phyloP scores from a whole-genome alignment of 176 grass and related monocot genomes.

The Carex parvula region DNA sequence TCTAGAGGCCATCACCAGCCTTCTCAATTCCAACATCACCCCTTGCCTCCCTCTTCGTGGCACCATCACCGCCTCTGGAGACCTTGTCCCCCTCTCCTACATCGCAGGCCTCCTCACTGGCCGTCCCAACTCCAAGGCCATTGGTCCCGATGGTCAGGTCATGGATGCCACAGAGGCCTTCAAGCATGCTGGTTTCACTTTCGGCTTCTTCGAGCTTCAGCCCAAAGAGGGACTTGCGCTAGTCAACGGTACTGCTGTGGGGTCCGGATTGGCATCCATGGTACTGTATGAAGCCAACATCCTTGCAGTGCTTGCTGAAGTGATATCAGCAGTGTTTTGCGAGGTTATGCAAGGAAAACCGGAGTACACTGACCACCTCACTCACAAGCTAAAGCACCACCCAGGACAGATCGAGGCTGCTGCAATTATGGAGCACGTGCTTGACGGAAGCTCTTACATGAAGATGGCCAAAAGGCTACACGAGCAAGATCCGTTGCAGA shows the following conservation, averaged over 20 bases:
- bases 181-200: constrained; percentile 32
- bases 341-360: constrained; percentile 91
- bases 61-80: constrained; percentile 78
- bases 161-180: constrained; percentile 40
- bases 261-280: constrained; percentile 63
- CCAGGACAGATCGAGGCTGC: constrained; percentile 89
- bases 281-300: constrained; percentile 81
- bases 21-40: constrained; percentile 77
- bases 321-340: constrained; percentile 69
- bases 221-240: constrained; percentile 83
- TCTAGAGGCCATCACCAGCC: constrained; percentile 56
- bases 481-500: constrained; percentile 73
- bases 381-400: constrained; percentile 92
- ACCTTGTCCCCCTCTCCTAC: constrained; percentile 77
- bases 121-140: constrained; percentile 48
- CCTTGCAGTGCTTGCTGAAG: constrained; percentile 51
- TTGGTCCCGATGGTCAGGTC: background rate
- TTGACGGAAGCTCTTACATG: constrained; percentile 78
- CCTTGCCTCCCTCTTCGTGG: constrained; percentile 79
- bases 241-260: constrained; percentile 83
- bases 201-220: constrained; percentile 42
- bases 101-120: constrained; percentile 72
- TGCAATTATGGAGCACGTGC: constrained; percentile 84
- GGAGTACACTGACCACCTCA: constrained; percentile 81
- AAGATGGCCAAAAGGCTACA: constrained; percentile 55